Conservation (phyloP, 768 basidiomycete species). For the Rhodotorula toruloides region DNA sequence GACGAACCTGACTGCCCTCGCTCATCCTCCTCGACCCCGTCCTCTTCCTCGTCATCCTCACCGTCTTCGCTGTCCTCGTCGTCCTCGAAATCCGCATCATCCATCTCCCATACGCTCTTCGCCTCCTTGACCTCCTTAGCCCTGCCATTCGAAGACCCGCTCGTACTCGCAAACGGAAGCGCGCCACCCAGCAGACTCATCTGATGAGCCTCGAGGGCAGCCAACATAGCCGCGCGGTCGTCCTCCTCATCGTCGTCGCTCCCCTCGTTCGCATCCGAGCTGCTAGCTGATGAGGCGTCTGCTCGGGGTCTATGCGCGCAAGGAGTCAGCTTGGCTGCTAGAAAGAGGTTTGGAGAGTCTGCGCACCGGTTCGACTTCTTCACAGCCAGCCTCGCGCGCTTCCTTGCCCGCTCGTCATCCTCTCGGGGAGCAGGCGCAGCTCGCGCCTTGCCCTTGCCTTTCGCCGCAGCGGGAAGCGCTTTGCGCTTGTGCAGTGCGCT, state of each 20-base stretch:
- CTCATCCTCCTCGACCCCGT: background rate
- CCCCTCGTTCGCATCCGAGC: background rate
- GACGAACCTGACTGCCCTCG: too few relatives aligned
- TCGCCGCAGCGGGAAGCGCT: background rate
- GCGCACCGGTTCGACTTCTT: conserved; percentile 5
- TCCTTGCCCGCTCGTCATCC: background rate
- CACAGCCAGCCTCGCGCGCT: background rate
- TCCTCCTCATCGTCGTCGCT: background rate
- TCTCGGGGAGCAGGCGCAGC: background rate
- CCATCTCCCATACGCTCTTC: conserved; percentile 38
- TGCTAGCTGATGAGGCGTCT: background rate
- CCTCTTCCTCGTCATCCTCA: background rate
- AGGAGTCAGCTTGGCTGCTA: background rate
- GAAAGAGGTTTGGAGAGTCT: too few relatives aligned
- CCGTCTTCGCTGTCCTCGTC: background rate
- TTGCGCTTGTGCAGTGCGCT: too few relatives aligned
- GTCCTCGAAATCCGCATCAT: conserved; percentile 16
- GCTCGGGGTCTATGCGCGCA: background rate
- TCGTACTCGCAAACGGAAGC: background rate
- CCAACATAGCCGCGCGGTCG: conserved; percentile 6
- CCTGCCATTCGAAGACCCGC: background rate
- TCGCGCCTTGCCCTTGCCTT: background rate
- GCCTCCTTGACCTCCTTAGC: background rate
- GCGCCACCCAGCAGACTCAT: background rate
- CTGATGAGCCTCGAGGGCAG: conserved; percentile 24